Evolutionary conservation across 805 yeast genomes (phyloP), one percentile per base, ranked within the genome.

Genomic region (Ogataea sp.): DNA sequence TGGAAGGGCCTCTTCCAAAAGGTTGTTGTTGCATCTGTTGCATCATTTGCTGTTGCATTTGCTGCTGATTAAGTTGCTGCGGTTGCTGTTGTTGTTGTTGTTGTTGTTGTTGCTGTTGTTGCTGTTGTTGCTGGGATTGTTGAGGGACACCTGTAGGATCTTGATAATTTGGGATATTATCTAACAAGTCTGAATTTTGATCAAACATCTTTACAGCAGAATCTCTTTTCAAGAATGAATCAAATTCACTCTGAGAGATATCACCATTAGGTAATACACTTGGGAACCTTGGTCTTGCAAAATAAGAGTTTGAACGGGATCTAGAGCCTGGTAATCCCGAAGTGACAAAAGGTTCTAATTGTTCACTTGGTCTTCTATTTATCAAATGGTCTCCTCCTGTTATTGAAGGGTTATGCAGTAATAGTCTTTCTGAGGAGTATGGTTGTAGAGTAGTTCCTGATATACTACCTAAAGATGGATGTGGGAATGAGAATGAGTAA

Each of bases 351-450:
- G 74, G 70, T 39, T 72, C 78, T 37, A 70, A 43, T 38, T 69
- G 75, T 46, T 73, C 77, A 36, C 73, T 64, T n/a, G 68, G 71
- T 36, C 75, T 56, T 45, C 74, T 58, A 34, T 38, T 54, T 42
- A 43, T 49, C 44, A 51, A 48, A 45, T 41, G 62, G 39, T 51
- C 61, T 36, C 30, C 39, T 6, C 24, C 20, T n/a, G 30, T 17
- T 34, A 24, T 15, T 8, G 37, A 34, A 6, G 50, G 30, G 14
- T 34, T 43, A 29, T 50, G 53, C n/a, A n/a, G n/a, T 8, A 47
- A 39, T 40, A 46, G 36, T 37, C 58, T 41, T 20, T 55, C 60
- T 0, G 58, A 43, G 3, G 55, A 44, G 35, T 55, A 56, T 7
- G 61, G 55, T 38, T 45, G 61, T 16, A 39, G 36, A 24, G 54